Percentiles rank a stretch among this genome's conserved stretches.
phyloP scores from a whole-genome alignment of 345 rosid species.

The Bruguiera sexangula region DNA sequence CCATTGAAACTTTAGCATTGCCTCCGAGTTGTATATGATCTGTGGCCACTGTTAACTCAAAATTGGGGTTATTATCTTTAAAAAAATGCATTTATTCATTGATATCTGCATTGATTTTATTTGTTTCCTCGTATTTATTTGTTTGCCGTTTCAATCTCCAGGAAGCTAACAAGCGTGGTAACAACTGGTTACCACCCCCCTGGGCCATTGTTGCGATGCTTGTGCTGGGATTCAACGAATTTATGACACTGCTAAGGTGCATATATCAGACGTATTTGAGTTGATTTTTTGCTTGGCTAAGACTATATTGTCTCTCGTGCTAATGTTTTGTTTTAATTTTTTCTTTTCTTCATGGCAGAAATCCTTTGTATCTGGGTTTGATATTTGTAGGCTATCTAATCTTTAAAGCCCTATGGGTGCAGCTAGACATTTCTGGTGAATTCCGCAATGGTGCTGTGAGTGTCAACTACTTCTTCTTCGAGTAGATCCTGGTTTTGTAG shows the following conservation, averaged over 20 bases:
- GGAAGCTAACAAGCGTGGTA: slow-evolving; percentile 92
- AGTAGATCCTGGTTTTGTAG: neutral
- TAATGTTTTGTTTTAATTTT: slow-evolving; percentile 11
- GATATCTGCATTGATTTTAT: neutral
- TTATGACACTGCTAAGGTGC: slow-evolving; percentile 95
- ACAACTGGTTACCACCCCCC: slow-evolving; percentile 99
- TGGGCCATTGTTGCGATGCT: slow-evolving; percentile 91
- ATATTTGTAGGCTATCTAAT: slow-evolving; percentile 72
- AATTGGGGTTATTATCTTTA: too few species aligned
- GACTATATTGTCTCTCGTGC: slow-evolving; percentile 3
- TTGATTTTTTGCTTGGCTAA: slow-evolving; percentile 10
- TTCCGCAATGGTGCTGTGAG: slow-evolving; percentile 88
- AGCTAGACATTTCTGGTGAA: slow-evolving; percentile 78
- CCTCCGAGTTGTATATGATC: too few species aligned
- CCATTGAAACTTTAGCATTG: too few species aligned
- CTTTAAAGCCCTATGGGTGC: slow-evolving; percentile 92
- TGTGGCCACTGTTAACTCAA: too few species aligned
- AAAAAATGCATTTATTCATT: neutral
- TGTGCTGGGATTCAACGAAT: slow-evolving; percentile 93
- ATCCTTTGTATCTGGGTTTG: slow-evolving; percentile 72
- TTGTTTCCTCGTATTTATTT: neutral
- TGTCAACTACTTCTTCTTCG: slow-evolving; percentile 9
- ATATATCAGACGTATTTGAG: slow-evolving; percentile 6
- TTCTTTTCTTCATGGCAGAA: slow-evolving; percentile 51
- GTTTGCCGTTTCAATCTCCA: slow-evolving; percentile 34